Conservation (phyloP, 495 filamentous ascomycete species). For the Annulohypoxylon maeteangense region DNA sequence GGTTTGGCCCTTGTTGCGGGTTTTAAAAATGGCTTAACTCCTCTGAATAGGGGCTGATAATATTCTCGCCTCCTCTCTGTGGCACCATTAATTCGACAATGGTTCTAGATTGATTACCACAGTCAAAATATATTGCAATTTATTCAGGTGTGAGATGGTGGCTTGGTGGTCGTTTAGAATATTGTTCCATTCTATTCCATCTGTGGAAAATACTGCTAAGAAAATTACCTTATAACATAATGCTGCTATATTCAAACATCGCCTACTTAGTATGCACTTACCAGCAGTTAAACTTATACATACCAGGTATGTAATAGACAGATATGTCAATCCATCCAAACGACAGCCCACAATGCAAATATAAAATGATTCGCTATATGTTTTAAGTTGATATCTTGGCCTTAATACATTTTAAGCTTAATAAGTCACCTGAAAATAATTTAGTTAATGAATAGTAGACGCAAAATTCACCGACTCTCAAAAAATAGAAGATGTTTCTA, state of each 20-base stretch:
- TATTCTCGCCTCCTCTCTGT: conserved; percentile 2
- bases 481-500: background rate
- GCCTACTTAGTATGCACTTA: background rate
- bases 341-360: background rate
- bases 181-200: background rate
- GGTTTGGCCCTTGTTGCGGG: background rate
- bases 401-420: background rate
- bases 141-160: background rate
- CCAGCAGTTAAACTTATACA: background rate
- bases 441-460: background rate
- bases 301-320: background rate
- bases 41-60: background rate
- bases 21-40: background rate
- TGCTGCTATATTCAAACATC: background rate
- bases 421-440: too few relatives aligned
- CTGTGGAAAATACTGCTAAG: background rate
- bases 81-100: background rate
- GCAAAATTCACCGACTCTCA: background rate
- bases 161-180: background rate
- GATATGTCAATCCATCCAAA: background rate
- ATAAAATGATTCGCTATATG: background rate
- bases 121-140: background rate
- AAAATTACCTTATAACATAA: background rate
- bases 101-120: background rate
- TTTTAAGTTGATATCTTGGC: background rate